Evolutionary conservation across 192 early-diverging fungal species (phyloP).

Genomic region (Diversispora epigaea): DNA sequence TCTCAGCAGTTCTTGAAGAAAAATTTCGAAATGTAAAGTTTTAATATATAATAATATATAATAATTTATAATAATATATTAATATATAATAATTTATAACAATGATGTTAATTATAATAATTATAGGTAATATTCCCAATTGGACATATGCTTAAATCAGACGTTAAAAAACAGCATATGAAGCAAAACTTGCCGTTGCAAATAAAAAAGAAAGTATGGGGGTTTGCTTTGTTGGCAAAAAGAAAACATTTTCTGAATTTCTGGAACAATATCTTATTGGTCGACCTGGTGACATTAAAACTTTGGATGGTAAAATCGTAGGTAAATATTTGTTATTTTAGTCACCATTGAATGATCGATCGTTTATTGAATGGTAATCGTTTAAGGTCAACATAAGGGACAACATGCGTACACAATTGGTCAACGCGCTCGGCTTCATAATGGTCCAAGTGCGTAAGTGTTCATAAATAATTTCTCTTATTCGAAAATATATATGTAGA

Average conservation of each 20-base stretch:
- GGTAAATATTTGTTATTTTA: constrained; percentile 5
- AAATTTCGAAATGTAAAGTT: constrained; percentile 35
- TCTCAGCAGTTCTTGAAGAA: constrained; percentile 61
- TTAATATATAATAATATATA: neutral
- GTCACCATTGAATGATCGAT: too few relatives aligned
- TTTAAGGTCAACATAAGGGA: constrained; percentile 60
- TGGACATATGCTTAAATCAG: constrained; percentile 67
- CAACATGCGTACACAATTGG: constrained; percentile 79
- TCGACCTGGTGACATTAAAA: constrained; percentile 31
- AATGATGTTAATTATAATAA: neutral
- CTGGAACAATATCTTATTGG: constrained; percentile 48
- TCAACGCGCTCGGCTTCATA: constrained; percentile 65
- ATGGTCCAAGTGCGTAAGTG: constrained; percentile 42
- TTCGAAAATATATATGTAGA: too few relatives aligned
- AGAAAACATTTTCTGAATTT: constrained; percentile 74
- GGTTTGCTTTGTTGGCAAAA: constrained; percentile 92
- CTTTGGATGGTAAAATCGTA: constrained; percentile 34
- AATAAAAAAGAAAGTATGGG: constrained; percentile 90
- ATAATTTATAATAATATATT: too few relatives aligned
- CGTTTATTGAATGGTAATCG: too few relatives aligned
- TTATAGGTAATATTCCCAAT: constrained; percentile 75
- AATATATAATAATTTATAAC: too few relatives aligned
- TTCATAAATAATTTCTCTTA: neutral
- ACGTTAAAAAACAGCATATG: constrained; percentile 71
- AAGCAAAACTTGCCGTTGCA: constrained; percentile 55